These are phyloP conservation scores for Carpinus viminea DNA, from an alignment of 306 rosid genomes.

Conservation along the genomic window DNA sequence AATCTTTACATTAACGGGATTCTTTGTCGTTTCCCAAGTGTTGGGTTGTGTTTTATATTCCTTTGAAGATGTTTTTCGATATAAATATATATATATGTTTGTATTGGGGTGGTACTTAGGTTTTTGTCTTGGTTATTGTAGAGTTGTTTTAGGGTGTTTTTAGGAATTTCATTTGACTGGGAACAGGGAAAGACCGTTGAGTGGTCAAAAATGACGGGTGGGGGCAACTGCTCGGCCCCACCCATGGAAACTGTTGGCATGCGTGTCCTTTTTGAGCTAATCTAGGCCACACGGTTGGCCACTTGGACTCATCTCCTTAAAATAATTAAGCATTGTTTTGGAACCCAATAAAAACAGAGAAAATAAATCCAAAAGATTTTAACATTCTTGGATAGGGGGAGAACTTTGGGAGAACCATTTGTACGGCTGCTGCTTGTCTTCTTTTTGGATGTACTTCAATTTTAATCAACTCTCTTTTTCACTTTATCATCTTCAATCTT, in stretches of 20 bases:
- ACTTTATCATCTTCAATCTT: not conserved
- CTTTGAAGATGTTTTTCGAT: not conserved
- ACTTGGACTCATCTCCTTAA: conserved; percentile 29
- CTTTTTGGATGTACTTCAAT: not conserved
- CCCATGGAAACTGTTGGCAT: conserved; percentile 32
- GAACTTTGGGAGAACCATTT: conserved; percentile 30
- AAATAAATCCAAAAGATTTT: not conserved
- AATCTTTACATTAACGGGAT: conserved; percentile 9
- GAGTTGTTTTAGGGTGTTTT: not conserved
- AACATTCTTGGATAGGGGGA: conserved; percentile 16
- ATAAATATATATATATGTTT: too few relatives aligned
- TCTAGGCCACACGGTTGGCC: conserved; percentile 75
- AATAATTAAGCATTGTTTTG: conserved; percentile 9
- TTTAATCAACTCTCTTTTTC: not conserved
- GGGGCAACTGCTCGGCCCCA: conserved; percentile 2
- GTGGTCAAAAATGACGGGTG: conserved; percentile 37
- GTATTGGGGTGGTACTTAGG: not conserved
- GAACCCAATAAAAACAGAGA: conserved; percentile 23
- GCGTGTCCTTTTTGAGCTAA: conserved; percentile 34
- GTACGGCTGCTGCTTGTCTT: conserved; percentile 41
- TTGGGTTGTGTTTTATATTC: conserved; percentile 2
- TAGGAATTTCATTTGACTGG: not conserved
- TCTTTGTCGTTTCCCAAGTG: conserved; percentile 24
- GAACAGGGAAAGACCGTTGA: conserved; percentile 3
- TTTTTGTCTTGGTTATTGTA: conserved; percentile 14